Evolutionary conservation across 2,329 filamentous ascomycete genomes (phyloP), one percentile per base, ranked within the genome.

Genomic region (Colletotrichum sublineola): DNA sequence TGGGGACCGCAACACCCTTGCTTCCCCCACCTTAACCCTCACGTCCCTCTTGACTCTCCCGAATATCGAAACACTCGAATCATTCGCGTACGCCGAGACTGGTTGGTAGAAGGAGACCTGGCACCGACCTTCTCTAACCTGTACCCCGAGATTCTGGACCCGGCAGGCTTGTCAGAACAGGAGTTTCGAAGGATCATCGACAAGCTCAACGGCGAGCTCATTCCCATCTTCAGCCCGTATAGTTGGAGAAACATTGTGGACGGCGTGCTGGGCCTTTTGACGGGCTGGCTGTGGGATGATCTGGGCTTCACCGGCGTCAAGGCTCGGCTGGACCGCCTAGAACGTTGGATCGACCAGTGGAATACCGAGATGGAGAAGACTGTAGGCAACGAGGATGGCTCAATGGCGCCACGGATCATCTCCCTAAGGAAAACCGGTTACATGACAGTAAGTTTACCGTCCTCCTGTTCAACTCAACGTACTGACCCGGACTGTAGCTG

Each of bases 1-100:
- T 99, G 96, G 96, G 96, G 96, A 0, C 95, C 95, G 18, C 91
- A 93, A 52, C 96, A 99, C 80, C 96, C 96, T 5, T 99, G 96
- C 81, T 98, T 92, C 79, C 96, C 96, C 61, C 96, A 98, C 79
- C 85, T 94, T 50, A 98, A 98, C 79, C 93, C 95, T 0, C 95
- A 99, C 81, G 96, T 98, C 7, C 91, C 95, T 0, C 80, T 93
- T 14, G 86, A 91, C 68, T 97, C 94, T 9, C 86, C 89, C 18
- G 90, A 97, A 75, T 94, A 94, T 78, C 82, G 87, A 57, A 90
- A 87, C 8, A 99, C 96, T 2, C 92, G 96, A 68, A 93, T 99
- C 75, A 98, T 99, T 77, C 92, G 96, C 20, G 92, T 99, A 74
- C 91, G 92, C 70, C 89, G 96, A 53, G 96, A 99, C 82, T 99